These are phyloP conservation scores for Glonium stellatum DNA, from an alignment of 495 filamentous ascomycete genomes.

Conservation along the genomic window DNA sequence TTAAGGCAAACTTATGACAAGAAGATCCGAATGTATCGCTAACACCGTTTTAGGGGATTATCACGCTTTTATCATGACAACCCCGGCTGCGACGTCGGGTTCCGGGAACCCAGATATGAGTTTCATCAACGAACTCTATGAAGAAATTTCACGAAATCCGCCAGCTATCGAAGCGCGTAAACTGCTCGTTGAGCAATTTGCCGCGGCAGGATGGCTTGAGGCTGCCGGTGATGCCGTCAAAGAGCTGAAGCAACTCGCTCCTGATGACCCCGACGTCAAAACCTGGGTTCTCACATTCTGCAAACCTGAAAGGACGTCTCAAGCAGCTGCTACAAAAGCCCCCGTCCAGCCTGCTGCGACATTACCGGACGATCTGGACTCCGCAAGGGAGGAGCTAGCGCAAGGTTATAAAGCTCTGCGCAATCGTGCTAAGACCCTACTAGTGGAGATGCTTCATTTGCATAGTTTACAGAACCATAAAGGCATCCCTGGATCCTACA, in stretches of 20 bases:
- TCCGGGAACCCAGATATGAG: conserved; percentile 27
- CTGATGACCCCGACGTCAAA: conserved; percentile 17
- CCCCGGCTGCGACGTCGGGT: conserved; percentile 8
- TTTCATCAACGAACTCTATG: conserved; percentile 21
- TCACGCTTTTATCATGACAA: conserved; percentile 3
- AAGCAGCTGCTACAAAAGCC: background rate
- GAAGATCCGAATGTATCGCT: too few relatives aligned
- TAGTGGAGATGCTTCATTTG: conserved; percentile 18
- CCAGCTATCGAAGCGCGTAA: conserved; percentile 22
- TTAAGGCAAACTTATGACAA: too few relatives aligned
- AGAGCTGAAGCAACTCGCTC: conserved; percentile 15
- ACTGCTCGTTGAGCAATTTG: conserved; percentile 24
- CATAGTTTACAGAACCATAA: conserved; percentile 21
- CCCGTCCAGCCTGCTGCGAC: conserved; percentile 1
- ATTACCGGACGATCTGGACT: conserved; percentile 20
- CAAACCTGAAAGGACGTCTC: conserved; percentile 11
- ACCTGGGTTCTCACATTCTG: conserved; percentile 7
- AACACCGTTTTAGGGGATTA: too few relatives aligned
- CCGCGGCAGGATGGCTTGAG: conserved; percentile 24
- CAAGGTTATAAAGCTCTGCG: conserved; percentile 18
- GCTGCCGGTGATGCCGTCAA: conserved; percentile 21
- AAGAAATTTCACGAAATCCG: conserved; percentile 24
- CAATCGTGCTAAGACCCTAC: conserved; percentile 11
- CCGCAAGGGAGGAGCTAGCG: conserved; percentile 13
- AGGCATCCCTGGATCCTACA: conserved; percentile 1